Percentiles rank a stretch among this genome's conserved stretches.
phyloP scores from a whole-genome alignment of 495 filamentous ascomycete genomes.

The Tuber brumale region DNA sequence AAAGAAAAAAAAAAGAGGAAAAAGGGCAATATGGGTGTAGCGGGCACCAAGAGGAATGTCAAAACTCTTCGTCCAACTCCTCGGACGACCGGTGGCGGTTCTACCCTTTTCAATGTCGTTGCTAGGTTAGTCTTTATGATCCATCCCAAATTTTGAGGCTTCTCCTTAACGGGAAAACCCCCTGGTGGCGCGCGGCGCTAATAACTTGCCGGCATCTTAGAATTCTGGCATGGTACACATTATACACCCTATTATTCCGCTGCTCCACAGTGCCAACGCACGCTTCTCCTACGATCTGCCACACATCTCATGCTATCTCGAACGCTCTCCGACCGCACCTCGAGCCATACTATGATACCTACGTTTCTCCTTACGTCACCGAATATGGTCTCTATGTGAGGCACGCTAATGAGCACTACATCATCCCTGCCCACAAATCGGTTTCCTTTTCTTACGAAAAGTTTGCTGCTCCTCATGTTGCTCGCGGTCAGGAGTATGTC shows the following conservation, averaged over 20 bases:
- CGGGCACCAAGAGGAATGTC: slow-evolving; percentile 41
- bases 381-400: slow-evolving; percentile 62
- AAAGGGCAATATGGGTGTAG: slow-evolving; percentile 26
- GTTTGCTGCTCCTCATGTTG: slow-evolving; percentile 71
- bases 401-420: slow-evolving; percentile 35
- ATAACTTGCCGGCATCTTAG: slow-evolving; percentile 46
- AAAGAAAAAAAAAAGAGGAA: slow-evolving; percentile 7
- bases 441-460: slow-evolving; percentile 50
- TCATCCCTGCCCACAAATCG: slow-evolving; percentile 26
- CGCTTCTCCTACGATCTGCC: slow-evolving; percentile 71
- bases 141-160: slow-evolving; percentile 11
- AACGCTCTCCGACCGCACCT: slow-evolving; percentile 66
- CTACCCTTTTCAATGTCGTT: slow-evolving; percentile 52
- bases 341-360: slow-evolving; percentile 77
- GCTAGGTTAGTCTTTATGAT: slow-evolving; percentile 53
- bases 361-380: slow-evolving; percentile 77
- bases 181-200: neutral
- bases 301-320: slow-evolving; percentile 67
- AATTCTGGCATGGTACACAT: slow-evolving; percentile 74
- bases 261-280: slow-evolving; percentile 68
- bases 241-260: slow-evolving; percentile 69
- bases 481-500: slow-evolving; percentile 57
- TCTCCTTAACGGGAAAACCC: slow-evolving; percentile 10
- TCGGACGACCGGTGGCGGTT: slow-evolving; percentile 40
- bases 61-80: slow-evolving; percentile 35